phyloP scores from a whole-genome alignment of 1,284 basidiomycete species.

The Papiliotrema laurentii region DNA sequence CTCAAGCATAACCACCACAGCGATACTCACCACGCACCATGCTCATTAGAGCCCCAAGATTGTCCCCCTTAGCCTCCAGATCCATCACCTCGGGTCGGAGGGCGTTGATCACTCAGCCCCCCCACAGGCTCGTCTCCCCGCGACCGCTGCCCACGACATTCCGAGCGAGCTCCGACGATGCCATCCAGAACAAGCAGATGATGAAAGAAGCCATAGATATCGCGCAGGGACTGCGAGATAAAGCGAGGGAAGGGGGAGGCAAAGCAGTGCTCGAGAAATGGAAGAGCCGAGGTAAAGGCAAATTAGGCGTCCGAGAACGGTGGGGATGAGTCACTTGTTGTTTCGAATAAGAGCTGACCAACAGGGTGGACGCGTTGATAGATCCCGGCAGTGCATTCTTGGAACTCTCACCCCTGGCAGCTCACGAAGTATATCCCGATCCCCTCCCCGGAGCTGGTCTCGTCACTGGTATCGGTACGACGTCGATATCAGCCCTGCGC shows the following conservation, averaged over 20 bases:
- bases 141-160: slow-evolving; percentile 31
- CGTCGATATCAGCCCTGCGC: background rate
- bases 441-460: slow-evolving; percentile 82
- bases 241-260: slow-evolving; percentile 49
- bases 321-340: too few species aligned
- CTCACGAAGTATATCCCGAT: slow-evolving; percentile 80
- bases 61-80: too few species aligned
- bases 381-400: slow-evolving; percentile 87
- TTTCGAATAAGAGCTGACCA: too few species aligned
- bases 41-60: too few species aligned
- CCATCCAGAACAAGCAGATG: slow-evolving; percentile 18
- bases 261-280: slow-evolving; percentile 61
- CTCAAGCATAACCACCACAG: too few species aligned
- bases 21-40: too few species aligned
- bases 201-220: slow-evolving; percentile 25
- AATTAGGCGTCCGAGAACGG: slow-evolving; percentile 83
- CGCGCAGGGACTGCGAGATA: slow-evolving; percentile 50
- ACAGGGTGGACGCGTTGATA: slow-evolving; percentile 63
- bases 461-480: slow-evolving; percentile 76
- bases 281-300: slow-evolving; percentile 71
- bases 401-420: slow-evolving; percentile 80
- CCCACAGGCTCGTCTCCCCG: slow-evolving; percentile 25
- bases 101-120: slow-evolving; percentile 38
- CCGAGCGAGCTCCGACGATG: slow-evolving; percentile 20
- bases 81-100: slow-evolving; percentile 10